These are phyloP conservation scores for Pseudocercospora fuligena DNA, from an alignment of 2,329 filamentous ascomycete genomes.

Conservation along the genomic window DNA sequence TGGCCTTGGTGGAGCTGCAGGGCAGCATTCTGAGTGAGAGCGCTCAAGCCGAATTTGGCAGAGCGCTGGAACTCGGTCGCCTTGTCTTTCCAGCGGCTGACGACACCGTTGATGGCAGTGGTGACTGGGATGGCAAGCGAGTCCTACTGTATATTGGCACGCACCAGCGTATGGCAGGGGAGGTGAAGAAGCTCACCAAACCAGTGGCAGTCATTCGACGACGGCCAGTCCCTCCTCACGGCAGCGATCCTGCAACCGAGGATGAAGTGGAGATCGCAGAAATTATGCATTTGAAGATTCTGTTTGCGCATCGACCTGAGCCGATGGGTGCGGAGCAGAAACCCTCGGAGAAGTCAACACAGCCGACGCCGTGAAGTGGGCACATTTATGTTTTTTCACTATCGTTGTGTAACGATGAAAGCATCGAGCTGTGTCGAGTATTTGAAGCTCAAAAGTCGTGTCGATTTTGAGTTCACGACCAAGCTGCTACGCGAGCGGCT, in stretches of 20 bases:
- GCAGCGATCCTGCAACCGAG: slow-evolving; percentile 26
- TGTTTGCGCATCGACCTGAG: slow-evolving; percentile 84
- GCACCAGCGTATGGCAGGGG: slow-evolving; percentile 86
- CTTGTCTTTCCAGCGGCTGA: slow-evolving; percentile 71
- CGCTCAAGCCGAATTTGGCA: slow-evolving; percentile 34
- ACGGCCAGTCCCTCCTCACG: slow-evolving; percentile 41
- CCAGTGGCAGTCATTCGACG: slow-evolving; percentile 79
- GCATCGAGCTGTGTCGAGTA: not conserved
- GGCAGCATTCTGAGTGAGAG: slow-evolving; percentile 80
- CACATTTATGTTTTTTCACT: not conserved
- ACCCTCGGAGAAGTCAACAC: not conserved
- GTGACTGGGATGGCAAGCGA: slow-evolving; percentile 80
- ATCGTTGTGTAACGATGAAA: not conserved
- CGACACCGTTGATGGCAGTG: slow-evolving; percentile 66
- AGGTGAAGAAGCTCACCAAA: slow-evolving; percentile 82
- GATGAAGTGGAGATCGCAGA: slow-evolving; percentile 80
- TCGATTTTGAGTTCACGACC: not conserved
- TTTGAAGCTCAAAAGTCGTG: not conserved
- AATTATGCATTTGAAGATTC: slow-evolving; percentile 82
- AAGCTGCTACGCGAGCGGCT: not conserved
- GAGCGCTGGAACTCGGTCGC: slow-evolving; percentile 65
- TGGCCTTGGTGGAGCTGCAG: slow-evolving; percentile 91
- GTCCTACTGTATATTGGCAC: slow-evolving; percentile 87
- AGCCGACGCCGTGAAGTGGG: not conserved
- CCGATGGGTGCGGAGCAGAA: slow-evolving; percentile 61